Base-by-base conservation (phyloP, 331 rosid species). In the Stylosanthes scabra region DNA sequence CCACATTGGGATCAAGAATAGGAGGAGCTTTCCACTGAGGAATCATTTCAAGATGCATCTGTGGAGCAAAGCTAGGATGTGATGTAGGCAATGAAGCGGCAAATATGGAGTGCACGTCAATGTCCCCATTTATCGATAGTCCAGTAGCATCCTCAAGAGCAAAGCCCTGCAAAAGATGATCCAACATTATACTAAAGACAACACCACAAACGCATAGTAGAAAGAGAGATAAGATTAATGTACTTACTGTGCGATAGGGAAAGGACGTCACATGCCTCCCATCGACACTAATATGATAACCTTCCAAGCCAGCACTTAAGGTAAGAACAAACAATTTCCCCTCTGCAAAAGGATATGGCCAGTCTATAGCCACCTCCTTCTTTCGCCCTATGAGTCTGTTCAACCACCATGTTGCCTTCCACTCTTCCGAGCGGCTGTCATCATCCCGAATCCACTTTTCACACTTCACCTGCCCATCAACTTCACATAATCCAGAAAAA, bases 121-220 rank as follows among this genome's bases (percentile, higher is more conserved):
- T 74, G 9, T 88, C 99, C 37, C 99, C 99, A 50, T 88, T 90
- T 63, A 95, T 80, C 41, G 69, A 87, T 57, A 91, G 84, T 62
- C 99, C 99, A 13, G 99, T 95, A 52, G 99, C 96, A 71, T 95
- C 99, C 75, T 95, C 99, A 28, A 95, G 93, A 77, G 91, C 91
- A 86, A 91, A 91, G 68, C 99, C 99, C 99, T 95, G 84, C 14
- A 65, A 81, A 77, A 96, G 86, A 81, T 34, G 68, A 78, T 12
- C 56, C 50, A 55, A 37, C 37, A 54, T 45, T 64, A 61, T 12
- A 16, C 34, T 11, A 34, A 59, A 46, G 47, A 75, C 46, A 66
- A 25, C 47, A 3, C 31, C 5, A 28, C 37, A 66, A 60, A 52
- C 66, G 40, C 13, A 60, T 5, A 14, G 13, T 34, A 56, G 4